Conservation (phyloP, 192 early-diverging fungal species). For the Jimgerdemannia lactiflua region DNA sequence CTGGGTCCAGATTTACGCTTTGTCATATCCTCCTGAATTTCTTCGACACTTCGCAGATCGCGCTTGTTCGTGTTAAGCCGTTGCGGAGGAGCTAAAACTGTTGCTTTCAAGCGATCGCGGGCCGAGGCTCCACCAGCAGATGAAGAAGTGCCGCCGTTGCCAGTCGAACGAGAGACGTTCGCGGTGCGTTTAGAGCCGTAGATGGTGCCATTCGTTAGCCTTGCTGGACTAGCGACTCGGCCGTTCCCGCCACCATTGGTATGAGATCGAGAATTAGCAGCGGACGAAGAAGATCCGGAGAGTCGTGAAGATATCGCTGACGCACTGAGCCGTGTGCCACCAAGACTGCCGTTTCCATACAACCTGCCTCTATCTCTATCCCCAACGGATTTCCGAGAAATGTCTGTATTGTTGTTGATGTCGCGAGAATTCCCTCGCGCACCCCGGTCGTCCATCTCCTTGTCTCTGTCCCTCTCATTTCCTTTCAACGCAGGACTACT, state of each 20-base stretch:
- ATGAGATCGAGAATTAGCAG: not conserved
- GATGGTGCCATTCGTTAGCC: not conserved
- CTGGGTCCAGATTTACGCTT: not conserved
- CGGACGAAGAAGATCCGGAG: not conserved
- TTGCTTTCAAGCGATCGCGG: constrained; percentile 29
- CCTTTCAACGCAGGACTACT: not conserved
- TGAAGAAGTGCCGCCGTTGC: not conserved
- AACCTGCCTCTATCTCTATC: not conserved
- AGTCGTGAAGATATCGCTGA: not conserved
- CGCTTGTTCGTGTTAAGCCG: constrained; percentile 15
- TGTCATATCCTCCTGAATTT: constrained; percentile 24
- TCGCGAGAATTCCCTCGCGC: not conserved
- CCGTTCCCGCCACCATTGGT: not conserved
- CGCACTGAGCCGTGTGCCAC: not conserved
- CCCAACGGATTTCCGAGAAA: not conserved
- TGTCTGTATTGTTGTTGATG: not conserved
- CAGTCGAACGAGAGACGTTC: not conserved
- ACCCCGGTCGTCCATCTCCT: not conserved
- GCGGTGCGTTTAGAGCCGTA: not conserved
- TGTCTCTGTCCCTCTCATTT: not conserved
- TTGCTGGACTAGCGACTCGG: not conserved
- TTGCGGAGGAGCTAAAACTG: constrained; percentile 19
- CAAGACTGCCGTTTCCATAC: not conserved
- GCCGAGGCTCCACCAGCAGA: not conserved
- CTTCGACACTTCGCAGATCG: constrained; percentile 24